Percentiles rank a stretch among this genome's conserved stretches.
phyloP scores from a whole-genome alignment of 2,329 filamentous ascomycete genomes.

The Colletotrichum sp. region DNA sequence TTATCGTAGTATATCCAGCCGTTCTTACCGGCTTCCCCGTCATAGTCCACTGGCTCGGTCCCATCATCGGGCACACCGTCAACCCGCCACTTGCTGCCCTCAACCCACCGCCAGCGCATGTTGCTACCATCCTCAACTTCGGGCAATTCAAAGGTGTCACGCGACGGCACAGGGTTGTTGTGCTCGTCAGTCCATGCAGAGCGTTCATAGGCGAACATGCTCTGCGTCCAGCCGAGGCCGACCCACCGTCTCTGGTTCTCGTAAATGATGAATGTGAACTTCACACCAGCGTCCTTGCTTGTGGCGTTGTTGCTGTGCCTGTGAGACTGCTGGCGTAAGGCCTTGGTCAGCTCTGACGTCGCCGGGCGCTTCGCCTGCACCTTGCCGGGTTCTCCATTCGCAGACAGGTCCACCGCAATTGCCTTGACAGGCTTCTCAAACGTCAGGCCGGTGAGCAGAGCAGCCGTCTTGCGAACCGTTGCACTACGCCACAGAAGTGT shows the following conservation, averaged over 20 bases:
- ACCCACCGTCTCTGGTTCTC: constrained; percentile 97
- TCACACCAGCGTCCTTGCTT: constrained; percentile 76
- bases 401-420: constrained; percentile 11
- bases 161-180: constrained; percentile 77
- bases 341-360: constrained; percentile 54
- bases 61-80: constrained; percentile 71
- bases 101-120: constrained; percentile 77
- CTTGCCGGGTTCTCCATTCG: constrained; percentile 5
- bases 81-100: constrained; percentile 84
- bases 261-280: constrained; percentile 95
- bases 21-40: constrained; percentile 65
- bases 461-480: constrained; percentile 70
- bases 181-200: constrained; percentile 96
- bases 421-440: constrained; percentile 60
- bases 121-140: constrained; percentile 64
- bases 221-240: constrained; percentile 92
- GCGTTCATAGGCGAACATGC: constrained; percentile 88
- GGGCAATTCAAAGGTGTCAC: constrained; percentile 70
- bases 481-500: constrained; percentile 90
- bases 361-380: constrained; percentile 35
- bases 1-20: constrained; percentile 99
- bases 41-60: constrained; percentile 50
- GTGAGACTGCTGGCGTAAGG: constrained; percentile 36
- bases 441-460: constrained; percentile 79
- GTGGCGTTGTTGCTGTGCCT: constrained; percentile 35